Percentiles rank a stretch among this genome's conserved stretches.
phyloP scores from a whole-genome alignment of 2,329 filamentous ascomycete species.

The Neonectria faginata region DNA sequence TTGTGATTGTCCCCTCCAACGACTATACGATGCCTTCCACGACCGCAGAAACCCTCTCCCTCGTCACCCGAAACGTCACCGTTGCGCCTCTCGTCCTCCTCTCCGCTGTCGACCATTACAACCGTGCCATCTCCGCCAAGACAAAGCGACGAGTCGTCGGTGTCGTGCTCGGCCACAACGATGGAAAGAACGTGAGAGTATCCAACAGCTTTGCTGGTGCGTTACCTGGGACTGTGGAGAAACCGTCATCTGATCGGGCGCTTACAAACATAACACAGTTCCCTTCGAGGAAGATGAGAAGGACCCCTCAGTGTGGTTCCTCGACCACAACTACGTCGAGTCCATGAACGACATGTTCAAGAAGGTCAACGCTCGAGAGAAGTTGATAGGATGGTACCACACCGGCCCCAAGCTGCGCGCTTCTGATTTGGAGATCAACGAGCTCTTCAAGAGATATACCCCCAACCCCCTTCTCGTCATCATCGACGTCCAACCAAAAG shows the following conservation, averaged over 20 bases:
- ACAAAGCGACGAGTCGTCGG: constrained; percentile 90
- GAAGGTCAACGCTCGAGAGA: constrained; percentile 98
- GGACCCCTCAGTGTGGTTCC: constrained; percentile 98
- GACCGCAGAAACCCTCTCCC: constrained; percentile 93
- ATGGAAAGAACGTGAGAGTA: constrained; percentile 94
- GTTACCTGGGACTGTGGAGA: constrained; percentile 33
- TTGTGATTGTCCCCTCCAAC: constrained; percentile 29
- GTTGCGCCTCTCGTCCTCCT: constrained; percentile 98
- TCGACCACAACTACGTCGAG: constrained; percentile 99
- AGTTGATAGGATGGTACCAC: constrained; percentile 99
- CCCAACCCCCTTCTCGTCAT: constrained; percentile 97
- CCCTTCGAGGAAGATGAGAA: constrained; percentile 99
- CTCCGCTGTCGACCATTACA: constrained; percentile 98
- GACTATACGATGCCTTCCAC: constrained; percentile 85
- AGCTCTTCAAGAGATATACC: constrained; percentile 99
- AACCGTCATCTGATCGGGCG: constrained; percentile 20
- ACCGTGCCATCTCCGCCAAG: constrained; percentile 88
- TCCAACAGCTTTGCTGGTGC: constrained; percentile 98
- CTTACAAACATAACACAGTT: constrained; percentile 65
- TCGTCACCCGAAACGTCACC: constrained; percentile 94
- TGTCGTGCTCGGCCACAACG: constrained; percentile 93
- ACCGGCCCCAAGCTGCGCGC: constrained; percentile 96
- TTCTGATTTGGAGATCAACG: constrained; percentile 98
- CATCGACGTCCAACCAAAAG: constrained; percentile 97
- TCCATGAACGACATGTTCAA: constrained; percentile 99